Conservation (phyloP, 805 yeast species). For the Nakazawaea holstii region DNA sequence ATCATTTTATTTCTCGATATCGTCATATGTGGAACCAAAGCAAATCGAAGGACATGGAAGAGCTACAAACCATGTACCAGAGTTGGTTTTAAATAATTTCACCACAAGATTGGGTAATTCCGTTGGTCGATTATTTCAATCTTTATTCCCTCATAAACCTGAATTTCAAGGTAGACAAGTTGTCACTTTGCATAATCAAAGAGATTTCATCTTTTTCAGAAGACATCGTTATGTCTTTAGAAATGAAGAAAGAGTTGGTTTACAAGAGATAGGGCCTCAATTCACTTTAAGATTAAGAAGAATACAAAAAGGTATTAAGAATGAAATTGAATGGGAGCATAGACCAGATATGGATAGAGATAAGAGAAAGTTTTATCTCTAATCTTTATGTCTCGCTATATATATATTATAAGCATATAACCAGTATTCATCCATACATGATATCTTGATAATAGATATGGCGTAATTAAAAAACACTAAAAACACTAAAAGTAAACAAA, state of each 20-base stretch:
- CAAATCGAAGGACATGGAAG: slow-evolving; percentile 83
- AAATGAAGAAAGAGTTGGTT: slow-evolving; percentile 87
- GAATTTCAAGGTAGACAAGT: slow-evolving; percentile 96
- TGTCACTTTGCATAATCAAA: slow-evolving; percentile 90
- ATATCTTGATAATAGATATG: too few relatives aligned
- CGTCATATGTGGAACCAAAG: slow-evolving; percentile 71
- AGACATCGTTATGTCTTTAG: slow-evolving; percentile 88
- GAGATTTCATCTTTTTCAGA: slow-evolving; percentile 93
- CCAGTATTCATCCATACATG: too few relatives aligned
- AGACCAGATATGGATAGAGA: slow-evolving; percentile 95
- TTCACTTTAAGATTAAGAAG: slow-evolving; percentile 86
- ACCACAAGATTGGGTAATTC: slow-evolving; percentile 90
- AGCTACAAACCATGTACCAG: slow-evolving; percentile 89
- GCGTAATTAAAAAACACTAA: too few relatives aligned
- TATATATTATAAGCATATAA: too few relatives aligned
- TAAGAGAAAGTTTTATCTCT: slow-evolving; percentile 85
- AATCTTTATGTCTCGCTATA: slow-evolving; percentile 10
- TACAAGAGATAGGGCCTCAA: slow-evolving; percentile 96
- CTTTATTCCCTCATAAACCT: slow-evolving; percentile 88
- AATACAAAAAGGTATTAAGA: slow-evolving; percentile 85
- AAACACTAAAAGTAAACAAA: neutral
- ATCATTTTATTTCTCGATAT: slow-evolving; percentile 81
- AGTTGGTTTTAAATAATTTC: slow-evolving; percentile 86
- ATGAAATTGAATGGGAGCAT: slow-evolving; percentile 95
- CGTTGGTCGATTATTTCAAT: slow-evolving; percentile 86